Conservation (phyloP, 345 rosid genomes). For the Gossypium stocksii region DNA sequence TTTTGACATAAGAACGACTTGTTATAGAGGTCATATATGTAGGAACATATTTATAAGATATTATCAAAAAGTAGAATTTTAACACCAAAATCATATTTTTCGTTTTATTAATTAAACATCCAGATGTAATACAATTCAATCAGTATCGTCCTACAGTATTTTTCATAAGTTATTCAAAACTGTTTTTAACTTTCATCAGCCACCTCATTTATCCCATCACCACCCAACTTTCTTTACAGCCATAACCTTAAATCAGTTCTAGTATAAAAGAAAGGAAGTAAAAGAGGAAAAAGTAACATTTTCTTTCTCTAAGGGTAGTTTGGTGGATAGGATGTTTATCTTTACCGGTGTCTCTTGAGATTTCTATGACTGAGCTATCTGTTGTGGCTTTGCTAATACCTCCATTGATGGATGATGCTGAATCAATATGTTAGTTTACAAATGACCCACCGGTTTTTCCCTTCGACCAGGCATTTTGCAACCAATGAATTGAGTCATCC, state of each 20-base stretch:
- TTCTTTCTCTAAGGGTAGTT: not conserved
- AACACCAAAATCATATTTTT: too few species aligned
- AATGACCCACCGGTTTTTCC: not conserved
- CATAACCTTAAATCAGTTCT: not conserved
- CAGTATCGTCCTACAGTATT: not conserved
- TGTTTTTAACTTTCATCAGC: not conserved
- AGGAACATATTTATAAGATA: too few species aligned
- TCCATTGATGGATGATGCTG: not conserved
- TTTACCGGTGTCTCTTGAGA: slow-evolving; percentile 1
- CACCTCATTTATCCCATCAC: not conserved
- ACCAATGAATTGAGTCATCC: not conserved
- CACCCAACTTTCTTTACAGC: not conserved
- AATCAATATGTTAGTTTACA: not conserved
- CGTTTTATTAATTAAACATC: not conserved
- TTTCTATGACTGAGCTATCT: not conserved
- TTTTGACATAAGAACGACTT: too few species aligned
- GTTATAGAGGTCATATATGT: too few species aligned
- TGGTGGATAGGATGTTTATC: not conserved
- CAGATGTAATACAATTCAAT: slow-evolving; percentile 13
- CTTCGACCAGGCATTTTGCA: not conserved
- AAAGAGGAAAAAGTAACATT: not conserved
- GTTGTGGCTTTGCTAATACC: not conserved
- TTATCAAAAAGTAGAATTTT: too few species aligned
- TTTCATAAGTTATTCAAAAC: not conserved
- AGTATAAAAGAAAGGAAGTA: not conserved